Evolutionary conservation across 495 filamentous ascomycete genomes (phyloP).

Genomic region (Darksidea phi): DNA sequence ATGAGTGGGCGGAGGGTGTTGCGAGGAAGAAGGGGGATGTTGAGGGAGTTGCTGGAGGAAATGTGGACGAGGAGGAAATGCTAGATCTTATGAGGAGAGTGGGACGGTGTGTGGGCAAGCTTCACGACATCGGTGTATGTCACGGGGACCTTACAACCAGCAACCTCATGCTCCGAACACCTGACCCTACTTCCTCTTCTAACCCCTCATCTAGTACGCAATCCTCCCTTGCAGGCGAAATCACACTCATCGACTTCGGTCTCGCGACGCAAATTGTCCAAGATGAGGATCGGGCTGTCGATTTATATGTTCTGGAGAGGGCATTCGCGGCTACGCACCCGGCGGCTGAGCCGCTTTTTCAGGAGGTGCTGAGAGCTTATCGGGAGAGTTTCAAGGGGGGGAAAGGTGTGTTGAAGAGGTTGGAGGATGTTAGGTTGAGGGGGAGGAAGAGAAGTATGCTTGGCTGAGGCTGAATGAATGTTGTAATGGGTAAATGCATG

Average conservation of each 20-base stretch:
- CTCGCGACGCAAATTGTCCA: slow-evolving; percentile 76
- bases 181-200: slow-evolving; percentile 9
- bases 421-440: slow-evolving; percentile 93
- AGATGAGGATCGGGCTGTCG: slow-evolving; percentile 93
- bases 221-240: slow-evolving; percentile 55
- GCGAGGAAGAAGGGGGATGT: slow-evolving; percentile 29
- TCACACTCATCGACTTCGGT: slow-evolving; percentile 94
- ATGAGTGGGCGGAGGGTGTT: slow-evolving; percentile 58
- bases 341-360: slow-evolving; percentile 73
- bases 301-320: slow-evolving; percentile 93
- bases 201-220: background rate
- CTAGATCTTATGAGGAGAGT: slow-evolving; percentile 66
- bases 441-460: slow-evolving; percentile 98
- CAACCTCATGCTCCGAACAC: slow-evolving; percentile 80
- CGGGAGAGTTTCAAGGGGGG: slow-evolving; percentile 58
- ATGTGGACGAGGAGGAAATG: slow-evolving; percentile 43
- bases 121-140: slow-evolving; percentile 80
- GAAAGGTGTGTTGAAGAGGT: slow-evolving; percentile 63
- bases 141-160: slow-evolving; percentile 98
- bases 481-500: too few species aligned
- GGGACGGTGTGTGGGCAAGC: slow-evolving; percentile 68
- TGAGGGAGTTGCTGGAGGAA: slow-evolving; percentile 23
- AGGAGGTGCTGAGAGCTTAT: slow-evolving; percentile 62
- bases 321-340: slow-evolving; percentile 97
- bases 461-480: too few species aligned